Percentiles rank a stretch among this genome's conserved stretches.
Evolutionary conservation across 2,329 filamentous ascomycete genomes (phyloP).

Genomic region (Mycogone perniciosa): DNA sequence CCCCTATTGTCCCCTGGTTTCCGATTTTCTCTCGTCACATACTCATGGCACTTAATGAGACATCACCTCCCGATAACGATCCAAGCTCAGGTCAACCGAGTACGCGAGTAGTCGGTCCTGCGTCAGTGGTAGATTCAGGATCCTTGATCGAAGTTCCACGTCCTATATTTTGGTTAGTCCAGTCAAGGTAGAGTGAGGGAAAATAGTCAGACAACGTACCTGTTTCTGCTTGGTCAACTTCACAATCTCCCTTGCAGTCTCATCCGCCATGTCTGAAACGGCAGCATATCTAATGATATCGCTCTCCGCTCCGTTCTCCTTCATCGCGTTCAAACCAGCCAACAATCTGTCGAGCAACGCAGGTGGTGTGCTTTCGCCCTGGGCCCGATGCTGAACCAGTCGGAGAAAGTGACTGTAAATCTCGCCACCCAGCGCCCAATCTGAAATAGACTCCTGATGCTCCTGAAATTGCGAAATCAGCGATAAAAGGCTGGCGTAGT

Average conservation of each 20-base stretch:
- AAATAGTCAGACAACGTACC: constrained; percentile 37
- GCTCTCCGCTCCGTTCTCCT: constrained; percentile 35
- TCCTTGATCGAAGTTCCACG: constrained; percentile 31
- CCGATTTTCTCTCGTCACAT: neutral
- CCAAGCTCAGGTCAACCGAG: constrained; percentile 61
- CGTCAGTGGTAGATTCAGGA: constrained; percentile 60
- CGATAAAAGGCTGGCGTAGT: constrained; percentile 63
- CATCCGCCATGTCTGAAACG: constrained; percentile 72
- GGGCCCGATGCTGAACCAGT: constrained; percentile 40
- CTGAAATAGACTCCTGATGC: constrained; percentile 54
- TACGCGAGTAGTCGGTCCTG: constrained; percentile 67
- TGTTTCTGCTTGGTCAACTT: constrained; percentile 48
- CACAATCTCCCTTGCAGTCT: constrained; percentile 61
- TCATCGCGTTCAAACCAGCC: constrained; percentile 49
- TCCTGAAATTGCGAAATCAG: constrained; percentile 67
- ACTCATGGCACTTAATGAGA: constrained; percentile 27
- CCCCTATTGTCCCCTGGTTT: neutral
- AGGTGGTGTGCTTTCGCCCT: constrained; percentile 35
- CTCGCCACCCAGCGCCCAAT: constrained; percentile 74
- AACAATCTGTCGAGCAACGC: constrained; percentile 51
- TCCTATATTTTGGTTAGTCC: constrained; percentile 21
- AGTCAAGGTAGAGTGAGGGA: neutral
- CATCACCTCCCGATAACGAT: constrained; percentile 62
- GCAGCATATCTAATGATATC: constrained; percentile 59
- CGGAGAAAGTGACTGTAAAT: constrained; percentile 63